Evolutionary conservation across 495 filamentous ascomycete genomes (phyloP).

Genomic region (Chaetomidium leptoderma): DNA sequence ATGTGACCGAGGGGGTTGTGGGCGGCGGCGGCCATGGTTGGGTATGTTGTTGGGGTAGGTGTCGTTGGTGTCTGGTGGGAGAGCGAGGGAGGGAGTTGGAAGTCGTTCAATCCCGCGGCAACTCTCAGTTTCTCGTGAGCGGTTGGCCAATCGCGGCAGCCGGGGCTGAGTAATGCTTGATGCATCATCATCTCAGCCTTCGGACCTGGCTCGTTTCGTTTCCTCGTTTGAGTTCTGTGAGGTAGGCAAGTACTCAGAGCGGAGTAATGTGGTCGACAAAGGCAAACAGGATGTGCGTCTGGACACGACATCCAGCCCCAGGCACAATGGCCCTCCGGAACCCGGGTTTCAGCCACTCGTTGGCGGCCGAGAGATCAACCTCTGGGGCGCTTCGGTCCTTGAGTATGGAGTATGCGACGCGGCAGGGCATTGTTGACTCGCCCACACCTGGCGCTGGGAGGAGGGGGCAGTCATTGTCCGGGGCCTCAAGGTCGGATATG

Average conservation of each 20-base stretch:
- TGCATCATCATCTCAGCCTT: too few species aligned
- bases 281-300: slow-evolving; percentile 29
- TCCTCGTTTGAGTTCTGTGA: too few species aligned
- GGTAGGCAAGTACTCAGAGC: too few species aligned
- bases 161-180: too few species aligned
- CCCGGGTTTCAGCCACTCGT: slow-evolving; percentile 24
- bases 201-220: too few species aligned
- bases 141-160: too few species aligned
- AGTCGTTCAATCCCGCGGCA: neutral
- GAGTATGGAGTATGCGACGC: slow-evolving; percentile 26
- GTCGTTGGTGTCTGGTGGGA: too few species aligned
- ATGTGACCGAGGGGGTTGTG: slow-evolving; percentile 34
- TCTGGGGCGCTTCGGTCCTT: slow-evolving; percentile 18
- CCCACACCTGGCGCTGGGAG: slow-evolving; percentile 20
- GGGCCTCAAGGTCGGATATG: neutral
- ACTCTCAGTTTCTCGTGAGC: too few species aligned
- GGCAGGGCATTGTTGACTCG: slow-evolving; percentile 30
- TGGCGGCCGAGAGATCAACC: slow-evolving; percentile 15
- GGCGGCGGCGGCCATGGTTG: slow-evolving; percentile 2
- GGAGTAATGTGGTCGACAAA: slow-evolving; percentile 22
- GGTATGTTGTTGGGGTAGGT: neutral
- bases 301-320: slow-evolving; percentile 25
- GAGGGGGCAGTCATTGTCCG: slow-evolving; percentile 9
- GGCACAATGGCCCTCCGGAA: slow-evolving; percentile 23
- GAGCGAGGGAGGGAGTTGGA: neutral